Percentiles rank a stretch among this genome's conserved stretches.
phyloP scores from a whole-genome alignment of 129 eudicot species.

The Erigeron canadensis region DNA sequence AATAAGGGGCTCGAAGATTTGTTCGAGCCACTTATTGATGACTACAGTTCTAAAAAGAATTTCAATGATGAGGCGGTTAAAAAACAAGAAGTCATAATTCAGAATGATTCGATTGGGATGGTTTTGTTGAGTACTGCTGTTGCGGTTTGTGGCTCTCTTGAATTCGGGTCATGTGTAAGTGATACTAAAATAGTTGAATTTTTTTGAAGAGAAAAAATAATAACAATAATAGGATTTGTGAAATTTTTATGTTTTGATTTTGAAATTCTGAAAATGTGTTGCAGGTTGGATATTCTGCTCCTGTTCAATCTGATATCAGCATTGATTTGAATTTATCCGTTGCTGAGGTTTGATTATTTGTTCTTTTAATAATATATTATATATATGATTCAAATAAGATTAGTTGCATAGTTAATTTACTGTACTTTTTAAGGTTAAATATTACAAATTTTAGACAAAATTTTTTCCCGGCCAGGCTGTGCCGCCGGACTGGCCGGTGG shows the following conservation, averaged over 20 bases:
- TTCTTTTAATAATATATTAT: background rate
- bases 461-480: too few species aligned
- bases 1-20: conserved; percentile 49
- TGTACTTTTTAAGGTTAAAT: too few species aligned
- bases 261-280: conserved; percentile 30
- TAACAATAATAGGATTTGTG: background rate
- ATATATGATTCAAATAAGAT: background rate
- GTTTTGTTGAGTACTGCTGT: conserved; percentile 71
- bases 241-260: conserved; percentile 2
- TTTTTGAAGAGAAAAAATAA: background rate
- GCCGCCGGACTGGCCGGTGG: too few species aligned
- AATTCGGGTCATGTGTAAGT: conserved; percentile 94
- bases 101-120: conserved; percentile 53
- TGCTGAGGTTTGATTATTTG: conserved; percentile 53
- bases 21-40: conserved; percentile 47
- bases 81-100: conserved; percentile 30
- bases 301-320: conserved; percentile 74
- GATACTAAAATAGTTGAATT: conserved; percentile 5
- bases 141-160: conserved; percentile 91
- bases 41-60: conserved; percentile 2
- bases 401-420: too few species aligned
- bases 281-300: conserved; percentile 95
- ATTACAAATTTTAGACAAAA: too few species aligned
- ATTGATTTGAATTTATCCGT: conserved; percentile 61
- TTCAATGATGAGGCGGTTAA: conserved; percentile 2